Base-by-base conservation (phyloP, 352 stramenopile species). In the Pythium graminicola region DNA sequence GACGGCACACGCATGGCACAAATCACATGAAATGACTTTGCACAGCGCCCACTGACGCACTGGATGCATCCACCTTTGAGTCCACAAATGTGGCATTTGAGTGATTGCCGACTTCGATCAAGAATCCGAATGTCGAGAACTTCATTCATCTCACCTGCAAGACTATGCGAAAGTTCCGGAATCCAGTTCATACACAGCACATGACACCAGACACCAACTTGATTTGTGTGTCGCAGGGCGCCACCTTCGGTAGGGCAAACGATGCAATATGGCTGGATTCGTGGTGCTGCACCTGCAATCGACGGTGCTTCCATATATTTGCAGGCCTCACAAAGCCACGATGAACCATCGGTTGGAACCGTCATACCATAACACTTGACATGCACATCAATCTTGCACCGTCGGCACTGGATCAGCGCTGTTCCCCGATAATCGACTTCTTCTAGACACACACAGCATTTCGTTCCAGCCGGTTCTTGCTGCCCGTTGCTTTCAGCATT, bases 151-250 rank as follows among this genome's bases (percentile, higher is more conserved):
- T 64, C 54, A 17, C 76, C 80, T 0, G 62, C 50, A 11, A 86
- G 58, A 20, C 75, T 86, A 55, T 89, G 77, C 43, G 68, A 85
- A 27, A 96, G 79, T 65, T 96, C 86, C 2, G 86, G 86, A 36
- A 94, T 82, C 86, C 86, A 96, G 44, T 88, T 81, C 35, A 85
- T 64, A 40, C 86, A 96, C 47, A 92, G 62, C 24, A 94, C 72
- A 62, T 96, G 86, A 35, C 73, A 76, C 83, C 85, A 91, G 7
- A 86, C 69, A 50, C 71, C 66, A 7, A 51, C 50, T 50, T 89
- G 70, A 24, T 52, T 74, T 10, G 81, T 86, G 7, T 59, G 74
- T 6, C 86, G 84, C 57, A 95, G 52, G 8, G 81, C 82, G 16
- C 86, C 86, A 29, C 84, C 84, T 28, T 72, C 69, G 16, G 76